These are phyloP conservation scores for Solanum aculeatissimum DNA, from an alignment of 305 asterid genomes.

Conservation along the genomic window DNA sequence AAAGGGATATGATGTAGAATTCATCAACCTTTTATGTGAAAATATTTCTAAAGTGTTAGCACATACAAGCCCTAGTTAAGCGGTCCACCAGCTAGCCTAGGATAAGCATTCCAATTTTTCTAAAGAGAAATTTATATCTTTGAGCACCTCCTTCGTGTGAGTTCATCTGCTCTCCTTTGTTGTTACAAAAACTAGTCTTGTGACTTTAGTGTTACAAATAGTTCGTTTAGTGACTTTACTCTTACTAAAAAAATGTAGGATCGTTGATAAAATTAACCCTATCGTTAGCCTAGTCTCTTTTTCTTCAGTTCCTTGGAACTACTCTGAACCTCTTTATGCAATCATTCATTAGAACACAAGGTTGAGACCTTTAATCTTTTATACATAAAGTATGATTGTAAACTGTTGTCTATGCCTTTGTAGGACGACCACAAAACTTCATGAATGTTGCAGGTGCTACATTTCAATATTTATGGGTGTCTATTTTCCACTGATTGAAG, in stretches of 20 bases:
- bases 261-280: too few relatives aligned
- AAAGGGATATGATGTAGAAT: too few relatives aligned
- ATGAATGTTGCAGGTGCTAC: neutral
- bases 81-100: neutral
- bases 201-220: too few relatives aligned
- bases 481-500: neutral
- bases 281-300: too few relatives aligned
- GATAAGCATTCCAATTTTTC: neutral
- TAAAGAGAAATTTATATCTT: neutral
- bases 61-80: neutral
- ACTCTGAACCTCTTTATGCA: neutral
- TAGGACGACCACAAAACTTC: neutral
- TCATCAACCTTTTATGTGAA: neutral
- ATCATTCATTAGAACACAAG: too few relatives aligned
- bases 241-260: too few relatives aligned
- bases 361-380: too few relatives aligned
- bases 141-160: neutral
- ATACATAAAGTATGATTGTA: neutral
- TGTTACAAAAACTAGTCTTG: too few relatives aligned
- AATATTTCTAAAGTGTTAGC: neutral
- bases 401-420: neutral
- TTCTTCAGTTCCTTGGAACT: too few relatives aligned
- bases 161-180: too few relatives aligned
- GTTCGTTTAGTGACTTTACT: too few relatives aligned
- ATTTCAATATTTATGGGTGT: neutral